Evolutionary conservation across 208 protist genomes (phyloP).

Genomic region (Acanthamoeba rhysodes): DNA sequence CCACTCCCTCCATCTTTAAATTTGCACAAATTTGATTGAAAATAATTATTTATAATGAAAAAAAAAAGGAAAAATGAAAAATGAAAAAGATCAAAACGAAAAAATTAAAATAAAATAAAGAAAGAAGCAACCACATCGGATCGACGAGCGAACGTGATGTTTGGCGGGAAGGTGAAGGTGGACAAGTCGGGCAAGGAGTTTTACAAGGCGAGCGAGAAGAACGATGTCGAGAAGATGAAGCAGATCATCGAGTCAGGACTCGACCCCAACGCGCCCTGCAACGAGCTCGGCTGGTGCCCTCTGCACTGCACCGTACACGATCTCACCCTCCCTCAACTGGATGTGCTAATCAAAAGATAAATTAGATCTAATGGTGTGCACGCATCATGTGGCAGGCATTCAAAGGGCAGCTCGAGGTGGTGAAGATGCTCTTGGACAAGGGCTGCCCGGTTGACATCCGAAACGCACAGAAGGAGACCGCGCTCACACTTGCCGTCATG

Average conservation of each 20-base stretch:
- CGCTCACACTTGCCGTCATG: conserved; percentile 31
- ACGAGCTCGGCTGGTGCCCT: background rate
- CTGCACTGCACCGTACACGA: background rate
- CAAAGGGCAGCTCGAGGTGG: conserved; percentile 6
- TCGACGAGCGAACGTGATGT: background rate
- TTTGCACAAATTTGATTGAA: no score
- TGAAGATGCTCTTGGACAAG: background rate
- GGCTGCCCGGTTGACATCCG: background rate
- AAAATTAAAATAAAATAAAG: no score
- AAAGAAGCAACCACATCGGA: background rate
- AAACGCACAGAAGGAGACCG: conserved; percentile 2
- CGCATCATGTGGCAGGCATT: no score
- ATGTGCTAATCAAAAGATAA: no score
- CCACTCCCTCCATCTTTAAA: background rate
- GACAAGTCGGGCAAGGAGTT: background rate
- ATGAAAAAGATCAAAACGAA: no score
- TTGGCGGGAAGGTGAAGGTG: background rate
- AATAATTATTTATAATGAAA: background rate
- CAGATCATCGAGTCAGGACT: background rate
- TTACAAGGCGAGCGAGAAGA: background rate
- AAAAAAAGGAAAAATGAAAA: no score
- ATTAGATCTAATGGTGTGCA: no score
- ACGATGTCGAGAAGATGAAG: background rate
- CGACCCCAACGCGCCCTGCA: background rate
- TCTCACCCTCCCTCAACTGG: no score